phyloP scores from a whole-genome alignment of 2,329 filamentous ascomycete genomes.

The Falciphora oryzae region DNA sequence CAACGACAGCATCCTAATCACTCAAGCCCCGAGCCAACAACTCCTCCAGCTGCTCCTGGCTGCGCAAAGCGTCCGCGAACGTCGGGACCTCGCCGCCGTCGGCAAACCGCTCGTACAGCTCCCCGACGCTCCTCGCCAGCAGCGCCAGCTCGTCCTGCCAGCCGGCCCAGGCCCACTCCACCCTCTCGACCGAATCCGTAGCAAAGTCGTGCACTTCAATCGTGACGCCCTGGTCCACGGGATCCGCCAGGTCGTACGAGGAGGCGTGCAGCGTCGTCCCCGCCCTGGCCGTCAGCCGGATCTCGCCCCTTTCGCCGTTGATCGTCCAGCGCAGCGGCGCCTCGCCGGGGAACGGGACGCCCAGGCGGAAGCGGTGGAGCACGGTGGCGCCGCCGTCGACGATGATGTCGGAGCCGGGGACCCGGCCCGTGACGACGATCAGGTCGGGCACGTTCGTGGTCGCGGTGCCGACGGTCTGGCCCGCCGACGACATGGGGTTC shows the following conservation, averaged over 20 bases:
- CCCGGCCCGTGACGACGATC: conserved; percentile 25
- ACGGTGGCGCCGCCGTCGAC: conserved; percentile 32
- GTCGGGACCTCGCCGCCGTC: conserved; percentile 24
- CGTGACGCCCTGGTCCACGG: conserved; percentile 26
- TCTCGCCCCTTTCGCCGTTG: conserved; percentile 45
- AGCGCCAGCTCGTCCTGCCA: conserved; percentile 41
- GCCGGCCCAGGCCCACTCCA: conserved; percentile 39
- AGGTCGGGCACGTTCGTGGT: conserved; percentile 24
- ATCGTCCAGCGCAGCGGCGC: conserved; percentile 43
- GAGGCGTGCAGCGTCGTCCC: conserved; percentile 20
- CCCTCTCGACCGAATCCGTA: conserved; percentile 35
- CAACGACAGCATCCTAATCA: too few relatives aligned
- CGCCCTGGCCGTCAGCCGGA: conserved; percentile 30
- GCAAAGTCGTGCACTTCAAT: conserved; percentile 46
- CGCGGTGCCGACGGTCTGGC: conserved; percentile 13
- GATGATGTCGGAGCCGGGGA: conserved; percentile 22
- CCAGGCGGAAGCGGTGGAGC: conserved; percentile 39
- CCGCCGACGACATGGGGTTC: background rate
- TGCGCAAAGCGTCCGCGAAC: conserved; percentile 35
- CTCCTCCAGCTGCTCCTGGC: conserved; percentile 41
- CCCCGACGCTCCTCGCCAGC: conserved; percentile 42
- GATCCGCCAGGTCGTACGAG: conserved; percentile 22
- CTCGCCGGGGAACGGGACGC: conserved; percentile 41
- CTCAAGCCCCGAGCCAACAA: background rate
- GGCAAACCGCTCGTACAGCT: conserved; percentile 51